Conservation (phyloP, 179 eudicot genomes). For the Nepenthes alata region DNA sequence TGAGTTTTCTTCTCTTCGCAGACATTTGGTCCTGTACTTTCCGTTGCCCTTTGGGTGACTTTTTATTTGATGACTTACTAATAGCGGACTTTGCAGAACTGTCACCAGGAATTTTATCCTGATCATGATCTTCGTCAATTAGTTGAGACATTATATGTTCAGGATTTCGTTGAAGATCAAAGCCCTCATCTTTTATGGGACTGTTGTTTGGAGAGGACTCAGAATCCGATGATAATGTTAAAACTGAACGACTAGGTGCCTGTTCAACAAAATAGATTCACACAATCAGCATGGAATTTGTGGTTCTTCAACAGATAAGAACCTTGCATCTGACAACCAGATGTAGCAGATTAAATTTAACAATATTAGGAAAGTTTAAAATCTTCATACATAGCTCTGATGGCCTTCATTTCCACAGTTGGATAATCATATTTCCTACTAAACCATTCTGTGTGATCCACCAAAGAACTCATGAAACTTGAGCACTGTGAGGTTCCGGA, state of each 20-base stretch:
- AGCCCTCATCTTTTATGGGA: constrained; percentile 24
- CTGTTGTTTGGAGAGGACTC: constrained; percentile 33
- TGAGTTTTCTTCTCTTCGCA: constrained; percentile 32
- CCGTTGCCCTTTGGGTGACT: constrained; percentile 21
- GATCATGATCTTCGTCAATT: constrained; percentile 14
- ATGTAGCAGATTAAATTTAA: too few relatives aligned
- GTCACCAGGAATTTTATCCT: constrained; percentile 11
- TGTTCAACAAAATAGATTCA: constrained; percentile 9
- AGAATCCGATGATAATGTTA: constrained; percentile 53
- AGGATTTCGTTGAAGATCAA: constrained; percentile 6
- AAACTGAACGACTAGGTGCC: constrained; percentile 42
- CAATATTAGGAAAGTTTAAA: not conserved
- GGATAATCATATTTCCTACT: not conserved
- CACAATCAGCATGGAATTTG: constrained; percentile 2
- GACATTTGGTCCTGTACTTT: constrained; percentile 20
- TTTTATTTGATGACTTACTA: constrained; percentile 16
- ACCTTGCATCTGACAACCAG: not conserved
- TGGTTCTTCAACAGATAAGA: constrained; percentile 1
- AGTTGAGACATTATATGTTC: constrained; percentile 5
- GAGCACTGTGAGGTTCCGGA: too few relatives aligned
- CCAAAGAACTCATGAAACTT: not conserved
- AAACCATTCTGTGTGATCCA: not conserved
- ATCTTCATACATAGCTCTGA: not conserved
- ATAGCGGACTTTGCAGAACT: constrained; percentile 10
- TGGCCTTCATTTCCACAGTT: too few relatives aligned